Evolutionary conservation across 129 eudicot genomes (phyloP).

Genomic region (carrot (Daucus carota)): DNA sequence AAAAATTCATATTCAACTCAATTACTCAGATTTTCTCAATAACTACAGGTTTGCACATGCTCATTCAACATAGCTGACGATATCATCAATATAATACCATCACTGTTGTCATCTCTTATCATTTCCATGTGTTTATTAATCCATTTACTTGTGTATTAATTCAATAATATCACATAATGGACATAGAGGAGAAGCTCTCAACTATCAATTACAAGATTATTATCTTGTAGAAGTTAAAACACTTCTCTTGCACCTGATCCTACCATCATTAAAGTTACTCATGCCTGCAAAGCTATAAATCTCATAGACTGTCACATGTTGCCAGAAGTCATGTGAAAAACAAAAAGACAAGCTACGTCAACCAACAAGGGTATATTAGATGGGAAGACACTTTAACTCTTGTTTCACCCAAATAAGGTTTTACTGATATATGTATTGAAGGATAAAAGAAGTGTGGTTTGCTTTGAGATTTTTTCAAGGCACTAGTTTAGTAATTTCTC

Average conservation of each 20-base stretch:
- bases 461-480: not conserved
- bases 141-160: not conserved
- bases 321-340: not conserved
- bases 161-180: not conserved
- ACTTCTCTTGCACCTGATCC: not conserved
- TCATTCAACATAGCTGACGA: not conserved
- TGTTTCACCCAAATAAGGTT: not conserved
- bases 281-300: not conserved
- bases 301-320: not conserved
- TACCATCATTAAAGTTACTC: not conserved
- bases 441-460: not conserved
- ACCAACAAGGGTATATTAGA: not conserved
- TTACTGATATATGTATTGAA: not conserved
- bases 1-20: conserved; percentile 9
- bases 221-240: not conserved
- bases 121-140: not conserved
- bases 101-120: not conserved
- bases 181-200: not conserved
- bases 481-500: not conserved
- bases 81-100: not conserved
- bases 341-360: not conserved
- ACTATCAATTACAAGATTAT: not conserved
- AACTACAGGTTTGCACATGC: not conserved
- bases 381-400: not conserved
- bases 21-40: conserved; percentile 2